Evolutionary conservation across 148 eudicot genomes (phyloP).

Genomic region (Silene latifolia): DNA sequence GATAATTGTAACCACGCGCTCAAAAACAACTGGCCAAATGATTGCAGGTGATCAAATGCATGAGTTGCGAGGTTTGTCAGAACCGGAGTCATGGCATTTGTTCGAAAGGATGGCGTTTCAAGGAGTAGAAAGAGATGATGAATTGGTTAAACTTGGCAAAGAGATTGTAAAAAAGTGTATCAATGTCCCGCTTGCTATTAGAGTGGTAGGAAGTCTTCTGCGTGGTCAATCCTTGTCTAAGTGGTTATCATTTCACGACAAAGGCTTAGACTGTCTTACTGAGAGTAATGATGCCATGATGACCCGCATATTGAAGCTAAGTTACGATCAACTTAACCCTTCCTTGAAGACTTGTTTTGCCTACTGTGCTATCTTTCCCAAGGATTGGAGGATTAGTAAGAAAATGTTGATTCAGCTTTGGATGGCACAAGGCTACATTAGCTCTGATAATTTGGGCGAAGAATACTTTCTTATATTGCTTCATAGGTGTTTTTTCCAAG

Average conservation of each 20-base stretch:
- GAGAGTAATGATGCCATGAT: neutral
- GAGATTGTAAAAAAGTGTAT: slow-evolving; percentile 21
- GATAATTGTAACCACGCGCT: slow-evolving; percentile 5
- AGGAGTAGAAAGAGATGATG: neutral
- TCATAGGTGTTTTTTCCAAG: slow-evolving; percentile 21
- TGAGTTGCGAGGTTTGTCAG: neutral
- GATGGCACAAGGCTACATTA: slow-evolving; percentile 21
- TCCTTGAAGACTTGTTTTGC: slow-evolving; percentile 10
- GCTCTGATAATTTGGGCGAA: slow-evolving; percentile 9
- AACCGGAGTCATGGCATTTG: slow-evolving; percentile 2
- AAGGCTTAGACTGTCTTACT: slow-evolving; percentile 2
- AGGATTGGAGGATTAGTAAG: slow-evolving; percentile 5
- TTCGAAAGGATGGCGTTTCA: neutral
- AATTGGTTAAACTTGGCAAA: slow-evolving; percentile 13
- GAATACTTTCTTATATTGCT: slow-evolving; percentile 12
- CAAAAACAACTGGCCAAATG: neutral
- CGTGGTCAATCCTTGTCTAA: neutral
- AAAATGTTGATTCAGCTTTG: slow-evolving; percentile 15
- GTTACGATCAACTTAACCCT: neutral
- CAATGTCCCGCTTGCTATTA: slow-evolving; percentile 23
- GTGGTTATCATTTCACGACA: slow-evolving; percentile 11
- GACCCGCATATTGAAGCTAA: slow-evolving; percentile 2
- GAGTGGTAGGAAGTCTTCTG: slow-evolving; percentile 21
- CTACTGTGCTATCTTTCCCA: slow-evolving; percentile 13
- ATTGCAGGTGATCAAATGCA: neutral